phyloP scores from a whole-genome alignment of 495 filamentous ascomycete species.

The Jackrogersella multiformis region DNA sequence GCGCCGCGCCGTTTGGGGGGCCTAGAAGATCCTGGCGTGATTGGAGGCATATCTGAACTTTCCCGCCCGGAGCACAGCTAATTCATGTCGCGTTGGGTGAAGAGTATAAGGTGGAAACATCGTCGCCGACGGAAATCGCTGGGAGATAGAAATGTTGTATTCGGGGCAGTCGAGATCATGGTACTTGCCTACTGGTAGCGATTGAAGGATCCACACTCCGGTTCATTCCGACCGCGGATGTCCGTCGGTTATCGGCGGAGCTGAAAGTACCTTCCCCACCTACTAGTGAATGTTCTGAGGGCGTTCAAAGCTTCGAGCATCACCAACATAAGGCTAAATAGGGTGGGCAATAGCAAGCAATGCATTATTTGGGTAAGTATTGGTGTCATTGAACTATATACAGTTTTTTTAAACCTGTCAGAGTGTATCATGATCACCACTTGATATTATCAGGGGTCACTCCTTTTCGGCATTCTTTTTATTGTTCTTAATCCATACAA shows the following conservation, averaged over 20 bases:
- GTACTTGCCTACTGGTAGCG: background rate
- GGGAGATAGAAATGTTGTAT: background rate
- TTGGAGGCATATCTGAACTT: background rate
- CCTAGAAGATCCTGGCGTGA: background rate
- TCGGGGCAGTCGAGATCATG: background rate
- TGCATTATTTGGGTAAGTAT: background rate
- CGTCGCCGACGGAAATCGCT: constrained; percentile 30
- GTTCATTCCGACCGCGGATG: background rate
- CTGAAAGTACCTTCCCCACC: background rate
- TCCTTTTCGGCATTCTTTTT: constrained; percentile 2
- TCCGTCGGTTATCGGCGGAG: constrained; percentile 35
- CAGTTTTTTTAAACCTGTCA: too few species aligned
- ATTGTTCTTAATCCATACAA: too few species aligned
- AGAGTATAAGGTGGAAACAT: background rate
- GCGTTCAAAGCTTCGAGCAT: background rate
- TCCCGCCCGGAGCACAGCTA: background rate
- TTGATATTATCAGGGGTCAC: constrained; percentile 30
- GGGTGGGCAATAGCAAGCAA: too few species aligned
- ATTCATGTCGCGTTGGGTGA: background rate
- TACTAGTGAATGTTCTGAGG: background rate
- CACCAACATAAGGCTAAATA: background rate
- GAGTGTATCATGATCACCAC: background rate
- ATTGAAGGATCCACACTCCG: constrained; percentile 3
- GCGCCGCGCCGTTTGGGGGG: constrained; percentile 14
- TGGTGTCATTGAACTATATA: background rate